phyloP scores from a whole-genome alignment of 176 grass and related monocot genomes.

The Phoenix dactylifera region DNA sequence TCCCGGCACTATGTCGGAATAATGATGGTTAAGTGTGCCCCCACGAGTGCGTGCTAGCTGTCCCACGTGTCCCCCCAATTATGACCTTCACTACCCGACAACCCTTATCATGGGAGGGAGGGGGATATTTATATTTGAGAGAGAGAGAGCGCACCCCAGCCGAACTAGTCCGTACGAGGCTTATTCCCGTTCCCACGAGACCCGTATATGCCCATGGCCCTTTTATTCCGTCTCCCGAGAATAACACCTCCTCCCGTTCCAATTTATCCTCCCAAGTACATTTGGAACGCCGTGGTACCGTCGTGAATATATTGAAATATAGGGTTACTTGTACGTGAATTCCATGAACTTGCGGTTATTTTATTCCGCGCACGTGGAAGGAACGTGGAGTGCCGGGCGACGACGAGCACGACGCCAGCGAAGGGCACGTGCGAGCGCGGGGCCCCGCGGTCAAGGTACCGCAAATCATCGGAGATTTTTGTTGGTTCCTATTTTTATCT shows the following conservation, averaged over 20 bases:
- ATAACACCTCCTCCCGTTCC: too few relatives aligned
- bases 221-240: too few relatives aligned
- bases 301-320: not conserved
- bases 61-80: slow-evolving; percentile 15
- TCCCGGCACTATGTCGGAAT: not conserved
- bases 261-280: too few relatives aligned
- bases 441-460: not conserved
- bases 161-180: too few relatives aligned
- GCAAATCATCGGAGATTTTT: too few relatives aligned
- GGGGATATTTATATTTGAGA: too few relatives aligned
- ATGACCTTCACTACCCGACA: not conserved
- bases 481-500: too few relatives aligned
- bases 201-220: not conserved
- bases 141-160: too few relatives aligned
- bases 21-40: slow-evolving; percentile 11
- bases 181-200: not conserved
- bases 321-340: not conserved
- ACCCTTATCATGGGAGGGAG: not conserved
- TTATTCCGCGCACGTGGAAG: not conserved
- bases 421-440: not conserved
- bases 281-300: not conserved
- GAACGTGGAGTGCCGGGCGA: not conserved
- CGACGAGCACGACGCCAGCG: not conserved
- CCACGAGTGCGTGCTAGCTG: slow-evolving; percentile 14
- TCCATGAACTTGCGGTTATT: not conserved